Evolutionary conservation across 805 yeast species (phyloP).

Genomic region (Cyberlindnera sargentensis): DNA sequence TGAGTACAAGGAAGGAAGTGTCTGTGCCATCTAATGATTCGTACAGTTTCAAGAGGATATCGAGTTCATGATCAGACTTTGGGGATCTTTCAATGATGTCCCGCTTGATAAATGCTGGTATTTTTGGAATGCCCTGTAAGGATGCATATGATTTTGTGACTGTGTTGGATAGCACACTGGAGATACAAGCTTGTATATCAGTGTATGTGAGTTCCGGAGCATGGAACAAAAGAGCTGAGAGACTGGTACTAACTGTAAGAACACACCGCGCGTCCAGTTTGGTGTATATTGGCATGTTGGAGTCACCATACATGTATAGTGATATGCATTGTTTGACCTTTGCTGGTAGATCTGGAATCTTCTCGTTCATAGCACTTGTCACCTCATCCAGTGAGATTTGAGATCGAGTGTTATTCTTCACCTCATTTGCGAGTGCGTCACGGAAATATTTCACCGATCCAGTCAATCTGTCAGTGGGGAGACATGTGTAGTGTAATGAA

Average conservation of each 20-base stretch:
- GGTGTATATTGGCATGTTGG: neutral
- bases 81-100: conserved; percentile 33
- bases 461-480: conserved; percentile 2
- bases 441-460: conserved; percentile 1
- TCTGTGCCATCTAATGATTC: neutral
- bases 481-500: conserved; percentile 11
- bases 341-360: conserved; percentile 2
- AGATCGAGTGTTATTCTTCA: neutral
- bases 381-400: neutral
- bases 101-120: conserved; percentile 33
- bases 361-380: neutral
- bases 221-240: conserved; percentile 2
- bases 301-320: conserved; percentile 9
- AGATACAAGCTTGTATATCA: conserved; percentile 11
- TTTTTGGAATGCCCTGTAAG: conserved; percentile 23
- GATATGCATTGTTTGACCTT: conserved; percentile 4
- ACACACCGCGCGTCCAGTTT: neutral
- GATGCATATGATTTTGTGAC: conserved; percentile 29
- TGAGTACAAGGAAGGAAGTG: neutral
- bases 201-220: conserved; percentile 2
- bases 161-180: conserved; percentile 26
- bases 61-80: conserved; percentile 12
- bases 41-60: conserved; percentile 5
- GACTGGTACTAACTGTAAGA: no score
- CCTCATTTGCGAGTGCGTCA: conserved; percentile 3